Evolutionary conservation across 495 filamentous ascomycete genomes (phyloP), one percentile per base, ranked within the genome.

Genomic region (Bathelium albidoporum): DNA sequence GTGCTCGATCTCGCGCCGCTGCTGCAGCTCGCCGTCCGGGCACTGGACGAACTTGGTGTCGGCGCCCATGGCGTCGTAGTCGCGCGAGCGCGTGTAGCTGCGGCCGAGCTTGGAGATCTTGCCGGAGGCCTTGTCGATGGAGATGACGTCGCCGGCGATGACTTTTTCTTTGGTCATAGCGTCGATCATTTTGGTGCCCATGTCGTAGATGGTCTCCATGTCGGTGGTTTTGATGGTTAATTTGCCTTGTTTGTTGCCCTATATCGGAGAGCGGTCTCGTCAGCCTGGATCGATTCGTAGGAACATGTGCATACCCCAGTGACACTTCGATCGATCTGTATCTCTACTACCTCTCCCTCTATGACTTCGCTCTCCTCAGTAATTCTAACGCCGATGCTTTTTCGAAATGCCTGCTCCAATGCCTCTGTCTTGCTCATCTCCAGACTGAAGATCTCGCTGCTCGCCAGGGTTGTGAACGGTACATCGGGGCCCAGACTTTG

Each of bases 371-470:
- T 96, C 77, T 97, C 93, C 71, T 97, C 93, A 73, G 95, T 97
- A 76, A 97, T 97, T 61, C 91, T 81, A 61, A 97, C 93, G 60
- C 91, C 95, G 65, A 99, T 97, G 32, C 90, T 95, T 72, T 95
- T 96, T 45, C 94, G 83, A 80, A 99, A 99, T 9, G 95, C 95
- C 73, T 99, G 95, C 45, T 91, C 96, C 45, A 99, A 83, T 32
- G 95, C 92, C 75, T 99, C 94, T 10, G 94, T 97, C 78, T 97
- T 99, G 61, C 89, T 95, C 91, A 99, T 97, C 73, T 97, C 95
- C 68, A 97, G 82, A 2, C 91, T 96, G 80, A 96, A 99, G 62
- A 97, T 96, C 74, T 99, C 94, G 52, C 91, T 95, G 0, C 90
- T 88, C 55, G 95, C 89, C 43, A 97, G 86, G 77, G 92, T 92